Percentiles rank a stretch among this genome's conserved stretches.
Evolutionary conservation across 768 basidiomycete genomes (phyloP).

Genomic region (Pisolithus albus): DNA sequence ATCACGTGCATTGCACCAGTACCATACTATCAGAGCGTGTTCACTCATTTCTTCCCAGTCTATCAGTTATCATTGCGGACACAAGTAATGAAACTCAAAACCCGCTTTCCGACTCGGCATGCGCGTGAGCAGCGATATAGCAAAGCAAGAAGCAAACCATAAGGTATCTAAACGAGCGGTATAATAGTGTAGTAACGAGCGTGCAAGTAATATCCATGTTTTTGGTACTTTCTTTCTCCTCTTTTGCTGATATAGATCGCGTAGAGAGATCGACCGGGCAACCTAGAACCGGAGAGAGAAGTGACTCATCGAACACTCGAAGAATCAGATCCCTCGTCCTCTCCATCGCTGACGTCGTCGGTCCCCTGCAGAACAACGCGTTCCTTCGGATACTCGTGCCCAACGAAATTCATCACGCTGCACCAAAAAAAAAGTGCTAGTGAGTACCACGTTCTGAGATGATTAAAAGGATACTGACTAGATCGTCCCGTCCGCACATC

Average conservation of each 20-base stretch:
- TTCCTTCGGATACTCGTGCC: slow-evolving; percentile 44
- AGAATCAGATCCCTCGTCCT: slow-evolving; percentile 9
- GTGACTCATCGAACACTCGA: slow-evolving; percentile 3
- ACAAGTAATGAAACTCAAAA: too few species aligned
- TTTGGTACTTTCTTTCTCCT: too few species aligned
- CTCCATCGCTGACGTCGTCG: not conserved
- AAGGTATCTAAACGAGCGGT: not conserved
- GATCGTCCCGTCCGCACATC: slow-evolving; percentile 86
- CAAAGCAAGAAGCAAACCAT: not conserved
- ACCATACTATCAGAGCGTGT: too few species aligned
- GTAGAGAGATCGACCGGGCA: too few species aligned
- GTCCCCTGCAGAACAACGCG: slow-evolving; percentile 2
- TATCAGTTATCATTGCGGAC: too few species aligned
- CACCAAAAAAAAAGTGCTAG: slow-evolving; percentile 4
- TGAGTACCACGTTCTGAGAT: not conserved
- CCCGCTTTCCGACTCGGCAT: not conserved
- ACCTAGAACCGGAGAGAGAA: not conserved
- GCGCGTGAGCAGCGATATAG: not conserved
- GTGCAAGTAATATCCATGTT: not conserved
- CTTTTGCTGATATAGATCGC: too few species aligned
- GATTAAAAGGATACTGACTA: slow-evolving; percentile 49
- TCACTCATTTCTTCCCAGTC: too few species aligned
- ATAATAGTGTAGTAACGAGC: not conserved
- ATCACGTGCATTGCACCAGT: too few species aligned
- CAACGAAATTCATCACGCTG: slow-evolving; percentile 59